Conservation (phyloP, 2,329 filamentous ascomycete species). For the Tolypocladium album region DNA sequence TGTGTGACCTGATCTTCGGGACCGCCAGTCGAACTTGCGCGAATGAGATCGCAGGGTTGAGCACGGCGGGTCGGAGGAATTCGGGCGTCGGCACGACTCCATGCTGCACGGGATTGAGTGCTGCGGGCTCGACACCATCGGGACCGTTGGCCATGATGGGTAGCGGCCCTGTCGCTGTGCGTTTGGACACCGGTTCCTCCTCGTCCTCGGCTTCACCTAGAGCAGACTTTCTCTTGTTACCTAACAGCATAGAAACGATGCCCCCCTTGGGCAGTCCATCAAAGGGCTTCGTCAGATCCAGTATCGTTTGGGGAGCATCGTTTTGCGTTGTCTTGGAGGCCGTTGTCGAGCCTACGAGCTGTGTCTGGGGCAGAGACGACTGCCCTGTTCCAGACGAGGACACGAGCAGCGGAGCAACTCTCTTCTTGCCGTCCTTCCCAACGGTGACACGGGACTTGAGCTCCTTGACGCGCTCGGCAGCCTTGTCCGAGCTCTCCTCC, state of each 20-base stretch:
- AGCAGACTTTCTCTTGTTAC: slow-evolving; percentile 81
- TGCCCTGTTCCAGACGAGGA: slow-evolving; percentile 80
- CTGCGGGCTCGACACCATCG: slow-evolving; percentile 68
- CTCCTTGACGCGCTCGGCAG: slow-evolving; percentile 41
- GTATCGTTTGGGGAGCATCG: slow-evolving; percentile 67
- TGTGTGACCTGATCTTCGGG: slow-evolving; percentile 73
- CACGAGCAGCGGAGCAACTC: slow-evolving; percentile 83
- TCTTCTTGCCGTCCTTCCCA: slow-evolving; percentile 94
- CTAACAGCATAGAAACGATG: slow-evolving; percentile 72
- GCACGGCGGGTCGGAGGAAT: slow-evolving; percentile 76
- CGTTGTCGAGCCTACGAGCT: slow-evolving; percentile 68
- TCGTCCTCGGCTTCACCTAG: slow-evolving; percentile 69
- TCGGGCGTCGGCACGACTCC: slow-evolving; percentile 64
- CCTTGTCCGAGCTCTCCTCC: slow-evolving; percentile 41
- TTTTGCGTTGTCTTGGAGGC: slow-evolving; percentile 49
- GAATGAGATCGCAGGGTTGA: slow-evolving; percentile 70
- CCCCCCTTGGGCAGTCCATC: slow-evolving; percentile 89
- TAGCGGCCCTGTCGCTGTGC: slow-evolving; percentile 55
- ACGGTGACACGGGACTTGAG: slow-evolving; percentile 89
- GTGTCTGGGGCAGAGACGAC: slow-evolving; percentile 80
- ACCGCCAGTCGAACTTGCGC: slow-evolving; percentile 81
- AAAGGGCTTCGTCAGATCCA: slow-evolving; percentile 89
- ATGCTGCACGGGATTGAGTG: slow-evolving; percentile 45
- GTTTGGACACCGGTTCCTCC: slow-evolving; percentile 39
- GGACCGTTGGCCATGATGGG: slow-evolving; percentile 66